Evolutionary conservation across 106 monocot genomes (phyloP).

Genomic region (Phalaenopsis equestris): DNA sequence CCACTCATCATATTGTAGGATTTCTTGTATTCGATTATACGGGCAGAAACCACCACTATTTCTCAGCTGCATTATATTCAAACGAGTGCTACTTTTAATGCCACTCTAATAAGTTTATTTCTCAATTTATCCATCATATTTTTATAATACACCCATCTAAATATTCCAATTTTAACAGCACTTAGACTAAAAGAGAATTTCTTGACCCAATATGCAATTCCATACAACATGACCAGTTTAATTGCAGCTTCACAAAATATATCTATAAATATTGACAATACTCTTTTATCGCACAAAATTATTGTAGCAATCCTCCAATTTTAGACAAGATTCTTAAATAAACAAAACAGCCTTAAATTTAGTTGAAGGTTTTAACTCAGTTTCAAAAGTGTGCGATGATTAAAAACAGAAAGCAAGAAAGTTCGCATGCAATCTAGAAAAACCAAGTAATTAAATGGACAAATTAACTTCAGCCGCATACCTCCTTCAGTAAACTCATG

Average conservation of each 20-base stretch:
- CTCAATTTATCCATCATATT: not conserved
- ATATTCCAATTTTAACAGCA: not conserved
- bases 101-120: not conserved
- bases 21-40: not conserved
- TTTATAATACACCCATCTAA: not conserved
- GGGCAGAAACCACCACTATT: not conserved
- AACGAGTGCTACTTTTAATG: not conserved
- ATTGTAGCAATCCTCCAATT: not conserved
- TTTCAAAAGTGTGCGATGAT: not conserved
- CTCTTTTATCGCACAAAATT: not conserved
- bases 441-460: not conserved
- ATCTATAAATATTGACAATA: not conserved
- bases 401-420: not conserved
- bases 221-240: not conserved
- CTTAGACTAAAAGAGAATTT: not conserved
- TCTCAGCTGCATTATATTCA: not conserved
- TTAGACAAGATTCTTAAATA: not conserved
- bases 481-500: constrained; percentile 55
- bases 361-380: not conserved
- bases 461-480: constrained; percentile 10
- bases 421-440: not conserved
- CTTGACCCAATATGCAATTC: not conserved
- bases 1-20: not conserved
- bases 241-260: not conserved
- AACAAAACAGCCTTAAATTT: not conserved